Evolutionary conservation across 202 grass and related monocot species (phyloP).

Genomic region (Zizania palustris): DNA sequence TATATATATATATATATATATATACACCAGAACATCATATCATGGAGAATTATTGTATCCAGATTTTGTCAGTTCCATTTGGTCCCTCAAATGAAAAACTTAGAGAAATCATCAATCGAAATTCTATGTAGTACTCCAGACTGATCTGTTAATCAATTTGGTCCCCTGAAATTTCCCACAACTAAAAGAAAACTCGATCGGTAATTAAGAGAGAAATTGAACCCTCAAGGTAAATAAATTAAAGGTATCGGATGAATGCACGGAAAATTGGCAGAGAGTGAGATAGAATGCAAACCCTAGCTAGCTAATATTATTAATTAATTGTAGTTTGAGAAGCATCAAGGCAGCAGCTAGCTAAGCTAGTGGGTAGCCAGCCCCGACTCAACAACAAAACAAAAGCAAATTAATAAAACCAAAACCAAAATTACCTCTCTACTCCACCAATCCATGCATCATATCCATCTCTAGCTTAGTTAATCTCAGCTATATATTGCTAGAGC

Average conservation of each 20-base stretch:
- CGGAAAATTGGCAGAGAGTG: neutral
- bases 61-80: neutral
- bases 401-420: constrained; percentile 40
- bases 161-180: neutral
- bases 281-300: constrained; percentile 41
- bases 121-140: neutral
- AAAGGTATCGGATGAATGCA: neutral
- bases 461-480: constrained; percentile 39
- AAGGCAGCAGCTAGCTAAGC: too few relatives aligned
- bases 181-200: neutral
- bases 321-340: too few relatives aligned
- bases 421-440: constrained; percentile 62
- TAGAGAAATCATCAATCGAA: neutral
- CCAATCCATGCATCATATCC: constrained; percentile 18
- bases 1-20: too few relatives aligned
- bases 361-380: neutral
- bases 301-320: constrained; percentile 13
- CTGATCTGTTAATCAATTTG: neutral
- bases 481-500: neutral
- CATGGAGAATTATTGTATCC: neutral
- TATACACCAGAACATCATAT: constrained; percentile 37
- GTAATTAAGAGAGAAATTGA: neutral
- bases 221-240: neutral
- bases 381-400: neutral
- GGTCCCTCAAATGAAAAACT: neutral